A percentile compares a stretch with the other conserved stretches of the same genome.
Evolutionary conservation across 2,329 filamentous ascomycete genomes (phyloP).

Genomic region (Hypoxylon sp.): DNA sequence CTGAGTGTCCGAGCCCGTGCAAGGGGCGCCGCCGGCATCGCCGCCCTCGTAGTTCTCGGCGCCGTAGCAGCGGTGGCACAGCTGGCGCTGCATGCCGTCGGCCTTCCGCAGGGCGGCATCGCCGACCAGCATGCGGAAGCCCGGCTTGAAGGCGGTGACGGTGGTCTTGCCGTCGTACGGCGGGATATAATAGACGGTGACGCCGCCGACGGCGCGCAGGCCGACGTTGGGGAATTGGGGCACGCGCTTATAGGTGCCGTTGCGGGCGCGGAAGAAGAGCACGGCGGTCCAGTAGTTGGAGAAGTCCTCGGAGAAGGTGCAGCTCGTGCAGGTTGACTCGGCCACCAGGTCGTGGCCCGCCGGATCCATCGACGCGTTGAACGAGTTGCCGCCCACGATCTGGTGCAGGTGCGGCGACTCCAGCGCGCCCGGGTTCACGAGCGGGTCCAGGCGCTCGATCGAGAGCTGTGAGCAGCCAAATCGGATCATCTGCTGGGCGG

Average conservation of each 20-base stretch:
- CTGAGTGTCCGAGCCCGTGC: constrained; percentile 54
- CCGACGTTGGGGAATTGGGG: constrained; percentile 44
- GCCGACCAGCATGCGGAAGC: constrained; percentile 62
- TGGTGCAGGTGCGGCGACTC: constrained; percentile 49
- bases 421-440: constrained; percentile 45
- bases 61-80: constrained; percentile 53
- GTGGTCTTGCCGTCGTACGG: constrained; percentile 47
- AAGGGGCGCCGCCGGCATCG: neutral
- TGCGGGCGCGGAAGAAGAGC: constrained; percentile 46
- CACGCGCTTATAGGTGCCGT: constrained; percentile 49
- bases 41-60: constrained; percentile 2
- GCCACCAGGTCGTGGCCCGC: constrained; percentile 41
- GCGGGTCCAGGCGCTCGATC: constrained; percentile 47
- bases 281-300: constrained; percentile 49
- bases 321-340: constrained; percentile 47
- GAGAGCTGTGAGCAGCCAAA: constrained; percentile 48
- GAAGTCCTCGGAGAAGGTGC: constrained; percentile 47
- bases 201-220: constrained; percentile 46
- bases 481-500: constrained; percentile 52
- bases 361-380: constrained; percentile 49
- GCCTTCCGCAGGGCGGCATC: constrained; percentile 48
- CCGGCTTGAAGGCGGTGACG: constrained; percentile 58
- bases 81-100: constrained; percentile 43
- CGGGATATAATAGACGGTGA: constrained; percentile 50
- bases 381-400: constrained; percentile 49